Percentiles rank a stretch among this genome's conserved stretches.
Evolutionary conservation across 83 land plant species (phyloP).

Genomic region (Picea abies): DNA sequence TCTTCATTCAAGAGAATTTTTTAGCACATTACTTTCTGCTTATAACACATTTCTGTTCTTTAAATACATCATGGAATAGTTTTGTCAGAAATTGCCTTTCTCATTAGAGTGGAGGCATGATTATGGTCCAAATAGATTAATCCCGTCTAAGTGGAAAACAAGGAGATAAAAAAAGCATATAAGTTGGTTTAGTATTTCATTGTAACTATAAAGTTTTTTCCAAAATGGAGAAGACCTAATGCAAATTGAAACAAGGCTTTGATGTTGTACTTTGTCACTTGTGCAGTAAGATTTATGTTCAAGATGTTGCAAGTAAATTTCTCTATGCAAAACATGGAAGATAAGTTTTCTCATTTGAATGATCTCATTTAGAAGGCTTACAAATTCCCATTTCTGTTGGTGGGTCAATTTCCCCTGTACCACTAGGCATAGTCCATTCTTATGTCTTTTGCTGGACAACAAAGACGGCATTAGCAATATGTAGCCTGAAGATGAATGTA

Average conservation of each 20-base stretch:
- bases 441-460: neutral
- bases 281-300: too few species aligned
- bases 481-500: conserved; percentile 4
- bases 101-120: neutral
- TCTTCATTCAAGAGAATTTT: neutral
- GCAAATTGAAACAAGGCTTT: neutral
- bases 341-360: neutral
- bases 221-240: conserved; percentile 5
- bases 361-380: neutral
- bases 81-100: neutral
- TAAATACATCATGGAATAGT: neutral
- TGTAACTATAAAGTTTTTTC: neutral
- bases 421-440: neutral
- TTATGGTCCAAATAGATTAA: neutral
- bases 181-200: neutral
- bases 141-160: neutral
- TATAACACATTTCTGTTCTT: neutral
- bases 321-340: too few species aligned
- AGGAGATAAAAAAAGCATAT: neutral
- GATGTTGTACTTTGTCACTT: too few species aligned
- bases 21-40: neutral
- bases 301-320: too few species aligned
- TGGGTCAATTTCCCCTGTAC: neutral
- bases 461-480: neutral
- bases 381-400: neutral